Percentiles rank a stretch among this genome's conserved stretches.
phyloP scores from a whole-genome alignment of 2,329 filamentous ascomycete species.

The Ceratocystis lukuohia region DNA sequence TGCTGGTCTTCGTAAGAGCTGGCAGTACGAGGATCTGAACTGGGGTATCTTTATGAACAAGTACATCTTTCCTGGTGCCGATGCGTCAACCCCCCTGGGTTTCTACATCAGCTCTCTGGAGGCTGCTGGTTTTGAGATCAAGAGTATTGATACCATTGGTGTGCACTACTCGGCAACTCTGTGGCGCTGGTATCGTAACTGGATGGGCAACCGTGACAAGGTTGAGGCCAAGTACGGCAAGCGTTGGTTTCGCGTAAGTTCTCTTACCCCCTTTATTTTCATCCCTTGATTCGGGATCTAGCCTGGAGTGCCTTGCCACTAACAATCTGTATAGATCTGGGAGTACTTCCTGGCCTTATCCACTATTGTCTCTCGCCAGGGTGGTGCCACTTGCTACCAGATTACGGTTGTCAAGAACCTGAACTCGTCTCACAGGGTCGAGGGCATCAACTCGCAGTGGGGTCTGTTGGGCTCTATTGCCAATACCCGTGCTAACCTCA shows the following conservation, averaged over 20 bases:
- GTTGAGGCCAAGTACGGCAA: slow-evolving; percentile 89
- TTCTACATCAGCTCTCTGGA: slow-evolving; percentile 78
- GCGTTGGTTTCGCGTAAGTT: slow-evolving; percentile 79
- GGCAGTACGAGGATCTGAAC: slow-evolving; percentile 96
- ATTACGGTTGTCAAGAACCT: slow-evolving; percentile 81
- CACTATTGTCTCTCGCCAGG: slow-evolving; percentile 72
- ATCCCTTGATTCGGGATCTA: background rate
- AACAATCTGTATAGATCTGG: slow-evolving; percentile 54
- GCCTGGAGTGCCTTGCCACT: slow-evolving; percentile 5
- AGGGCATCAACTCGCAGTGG: slow-evolving; percentile 58
- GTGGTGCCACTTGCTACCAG: slow-evolving; percentile 74
- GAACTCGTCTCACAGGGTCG: slow-evolving; percentile 70
- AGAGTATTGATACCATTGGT: slow-evolving; percentile 81
- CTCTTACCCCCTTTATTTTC: background rate
- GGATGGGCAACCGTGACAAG: slow-evolving; percentile 86
- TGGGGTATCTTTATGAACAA: slow-evolving; percentile 99
- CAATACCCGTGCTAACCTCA: slow-evolving; percentile 26
- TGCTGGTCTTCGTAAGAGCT: slow-evolving; percentile 80
- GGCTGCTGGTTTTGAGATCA: slow-evolving; percentile 67
- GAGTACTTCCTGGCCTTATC: slow-evolving; percentile 81
- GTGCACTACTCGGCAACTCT: slow-evolving; percentile 95
- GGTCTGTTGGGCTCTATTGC: slow-evolving; percentile 49
- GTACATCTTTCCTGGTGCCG: slow-evolving; percentile 94
- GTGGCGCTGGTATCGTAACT: slow-evolving; percentile 98
- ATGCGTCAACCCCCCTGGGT: slow-evolving; percentile 84